Evolutionary conservation across 805 yeast genomes (phyloP).

Genomic region (Candida taoyuanica): DNA sequence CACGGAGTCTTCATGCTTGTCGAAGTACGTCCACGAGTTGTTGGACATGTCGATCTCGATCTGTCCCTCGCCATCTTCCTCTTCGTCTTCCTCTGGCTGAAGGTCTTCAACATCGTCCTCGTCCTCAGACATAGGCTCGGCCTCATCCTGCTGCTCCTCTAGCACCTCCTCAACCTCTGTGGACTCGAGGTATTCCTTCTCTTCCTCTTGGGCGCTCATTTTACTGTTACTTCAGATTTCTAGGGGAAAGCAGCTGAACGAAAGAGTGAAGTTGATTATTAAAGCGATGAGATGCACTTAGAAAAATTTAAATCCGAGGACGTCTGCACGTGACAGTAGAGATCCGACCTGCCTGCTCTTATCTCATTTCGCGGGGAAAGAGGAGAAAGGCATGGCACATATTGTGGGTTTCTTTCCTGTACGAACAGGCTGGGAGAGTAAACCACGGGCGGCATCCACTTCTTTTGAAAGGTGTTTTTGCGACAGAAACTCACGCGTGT

Average conservation of each 20-base stretch:
- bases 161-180: slow-evolving; percentile 43
- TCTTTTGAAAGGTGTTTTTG: neutral
- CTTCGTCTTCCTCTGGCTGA: slow-evolving; percentile 32
- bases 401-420: too few species aligned
- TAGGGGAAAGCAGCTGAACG: too few species aligned
- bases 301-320: neutral
- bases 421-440: neutral
- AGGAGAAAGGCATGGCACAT: neutral
- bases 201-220: slow-evolving; percentile 19
- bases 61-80: slow-evolving; percentile 36
- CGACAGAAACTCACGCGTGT: neutral
- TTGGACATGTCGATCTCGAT: slow-evolving; percentile 84
- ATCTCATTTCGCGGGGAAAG: neutral
- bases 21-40: slow-evolving; percentile 87
- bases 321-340: too few species aligned
- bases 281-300: neutral
- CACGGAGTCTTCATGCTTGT: slow-evolving; percentile 82
- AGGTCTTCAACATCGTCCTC: slow-evolving; percentile 30
- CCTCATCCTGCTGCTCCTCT: slow-evolving; percentile 23
- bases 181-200: slow-evolving; percentile 34
- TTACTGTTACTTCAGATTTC: too few species aligned
- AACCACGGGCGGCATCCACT: neutral
- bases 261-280: too few species aligned
- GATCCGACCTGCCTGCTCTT: neutral
- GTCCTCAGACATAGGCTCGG: slow-evolving; percentile 29